Conservation (phyloP, 2,329 filamentous ascomycete species). For the Monosporascus sp. region DNA sequence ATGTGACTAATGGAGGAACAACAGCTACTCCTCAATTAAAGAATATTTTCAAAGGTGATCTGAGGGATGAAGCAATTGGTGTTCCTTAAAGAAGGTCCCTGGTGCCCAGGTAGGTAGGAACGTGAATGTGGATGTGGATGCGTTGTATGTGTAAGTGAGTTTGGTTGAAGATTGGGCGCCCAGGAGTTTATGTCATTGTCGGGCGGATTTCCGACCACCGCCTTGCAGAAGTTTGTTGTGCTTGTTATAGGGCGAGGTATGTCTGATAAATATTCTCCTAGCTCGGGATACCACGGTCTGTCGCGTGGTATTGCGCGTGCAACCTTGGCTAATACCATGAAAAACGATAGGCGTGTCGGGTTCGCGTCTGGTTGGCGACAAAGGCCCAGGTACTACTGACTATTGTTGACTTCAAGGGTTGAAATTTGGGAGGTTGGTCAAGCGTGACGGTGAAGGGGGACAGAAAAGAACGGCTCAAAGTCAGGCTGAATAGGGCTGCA, state of each 20-base stretch:
- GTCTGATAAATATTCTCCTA: neutral
- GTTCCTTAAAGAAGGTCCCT: neutral
- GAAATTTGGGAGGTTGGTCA: neutral
- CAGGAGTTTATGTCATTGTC: neutral
- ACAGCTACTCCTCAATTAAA: no score
- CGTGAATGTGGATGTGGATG: neutral
- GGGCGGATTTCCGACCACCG: no score
- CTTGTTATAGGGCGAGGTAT: no score
- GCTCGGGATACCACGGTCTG: neutral
- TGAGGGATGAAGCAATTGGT: neutral
- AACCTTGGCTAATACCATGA: no score
- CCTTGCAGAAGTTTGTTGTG: no score
- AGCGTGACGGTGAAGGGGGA: neutral
- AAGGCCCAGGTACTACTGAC: neutral
- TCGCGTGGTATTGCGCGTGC: neutral
- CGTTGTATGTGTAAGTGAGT: neutral
- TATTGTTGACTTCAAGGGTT: neutral
- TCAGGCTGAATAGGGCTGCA: neutral
- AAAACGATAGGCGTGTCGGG: neutral
- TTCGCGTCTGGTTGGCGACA: neutral
- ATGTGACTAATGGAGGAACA: neutral
- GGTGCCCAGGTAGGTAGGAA: neutral
- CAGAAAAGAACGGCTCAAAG: neutral
- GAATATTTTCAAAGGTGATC: no score
- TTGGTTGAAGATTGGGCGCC: neutral